Conservation (phyloP, 768 basidiomycete species). For the Termitomyces sp. region DNA sequence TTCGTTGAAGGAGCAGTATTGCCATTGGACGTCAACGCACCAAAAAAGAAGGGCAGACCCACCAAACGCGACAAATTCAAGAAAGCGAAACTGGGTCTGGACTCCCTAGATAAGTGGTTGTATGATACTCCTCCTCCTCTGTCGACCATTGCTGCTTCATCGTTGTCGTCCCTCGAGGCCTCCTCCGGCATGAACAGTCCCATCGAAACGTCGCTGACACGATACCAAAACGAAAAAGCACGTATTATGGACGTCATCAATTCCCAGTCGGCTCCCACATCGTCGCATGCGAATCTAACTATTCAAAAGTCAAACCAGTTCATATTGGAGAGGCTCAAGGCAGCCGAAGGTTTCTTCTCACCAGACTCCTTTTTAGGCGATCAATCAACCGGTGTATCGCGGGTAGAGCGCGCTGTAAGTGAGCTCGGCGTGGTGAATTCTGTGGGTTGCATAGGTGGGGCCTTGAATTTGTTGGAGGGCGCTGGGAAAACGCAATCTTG, state of each 20-base stretch:
- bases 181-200: background rate
- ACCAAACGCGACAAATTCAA: constrained; percentile 57
- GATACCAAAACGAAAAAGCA: constrained; percentile 45
- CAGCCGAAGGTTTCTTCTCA: constrained; percentile 46
- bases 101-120: constrained; percentile 49
- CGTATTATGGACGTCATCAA: constrained; percentile 37
- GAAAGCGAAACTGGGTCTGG: constrained; percentile 50
- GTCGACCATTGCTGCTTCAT: background rate
- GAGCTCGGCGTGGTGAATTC: constrained; percentile 25
- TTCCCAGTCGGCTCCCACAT: constrained; percentile 5
- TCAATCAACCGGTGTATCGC: constrained; percentile 34
- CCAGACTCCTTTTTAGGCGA: constrained; percentile 16
- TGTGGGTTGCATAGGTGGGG: constrained; percentile 30
- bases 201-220: constrained; percentile 11
- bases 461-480: constrained; percentile 48
- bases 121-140: constrained; percentile 28
- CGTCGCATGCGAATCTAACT: constrained; percentile 25
- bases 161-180: background rate
- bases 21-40: constrained; percentile 20
- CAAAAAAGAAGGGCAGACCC: constrained; percentile 63
- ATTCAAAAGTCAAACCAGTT: constrained; percentile 46
- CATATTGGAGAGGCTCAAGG: constrained; percentile 53
- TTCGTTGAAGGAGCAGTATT: constrained; percentile 37
- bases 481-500: constrained; percentile 26
- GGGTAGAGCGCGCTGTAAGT: constrained; percentile 47